phyloP scores from a whole-genome alignment of 108 stramenopile species.

The Asterionellopsis glacialis region DNA sequence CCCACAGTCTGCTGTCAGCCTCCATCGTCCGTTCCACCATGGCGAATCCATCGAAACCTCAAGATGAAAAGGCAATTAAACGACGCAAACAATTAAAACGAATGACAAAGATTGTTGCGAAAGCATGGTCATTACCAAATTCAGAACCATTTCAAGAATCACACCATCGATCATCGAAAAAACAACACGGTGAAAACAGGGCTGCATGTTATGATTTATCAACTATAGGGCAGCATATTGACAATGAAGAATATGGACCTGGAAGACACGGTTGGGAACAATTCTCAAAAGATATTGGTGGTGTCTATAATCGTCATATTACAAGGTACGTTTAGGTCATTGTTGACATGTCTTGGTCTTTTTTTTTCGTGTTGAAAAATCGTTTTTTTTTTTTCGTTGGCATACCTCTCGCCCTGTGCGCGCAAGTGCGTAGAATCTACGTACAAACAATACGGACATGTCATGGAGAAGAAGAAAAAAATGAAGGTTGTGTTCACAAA shows the following conservation, averaged over 20 bases:
- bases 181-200: constrained; percentile 1
- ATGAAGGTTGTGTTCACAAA: no score
- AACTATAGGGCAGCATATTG: constrained; percentile 63
- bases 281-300: constrained; percentile 76
- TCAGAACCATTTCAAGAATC: constrained; percentile 62
- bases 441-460: no score
- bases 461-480: no score
- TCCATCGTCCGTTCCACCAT: neutral
- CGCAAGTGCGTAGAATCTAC: no score
- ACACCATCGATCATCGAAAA: neutral
- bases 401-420: no score
- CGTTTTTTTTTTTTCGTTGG: no score
- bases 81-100: constrained; percentile 56
- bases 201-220: constrained; percentile 40
- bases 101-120: constrained; percentile 72
- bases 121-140: constrained; percentile 61
- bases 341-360: no score
- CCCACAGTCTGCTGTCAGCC: no score
- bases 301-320: constrained; percentile 74
- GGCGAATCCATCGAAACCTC: neutral
- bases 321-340: constrained; percentile 42
- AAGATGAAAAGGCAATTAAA: constrained; percentile 57
- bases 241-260: constrained; percentile 52
- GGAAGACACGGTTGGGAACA: constrained; percentile 77
- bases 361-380: no score